Conservation (phyloP, 2,329 filamentous ascomycete species). For the Hymenoscyphus fructigenus region DNA sequence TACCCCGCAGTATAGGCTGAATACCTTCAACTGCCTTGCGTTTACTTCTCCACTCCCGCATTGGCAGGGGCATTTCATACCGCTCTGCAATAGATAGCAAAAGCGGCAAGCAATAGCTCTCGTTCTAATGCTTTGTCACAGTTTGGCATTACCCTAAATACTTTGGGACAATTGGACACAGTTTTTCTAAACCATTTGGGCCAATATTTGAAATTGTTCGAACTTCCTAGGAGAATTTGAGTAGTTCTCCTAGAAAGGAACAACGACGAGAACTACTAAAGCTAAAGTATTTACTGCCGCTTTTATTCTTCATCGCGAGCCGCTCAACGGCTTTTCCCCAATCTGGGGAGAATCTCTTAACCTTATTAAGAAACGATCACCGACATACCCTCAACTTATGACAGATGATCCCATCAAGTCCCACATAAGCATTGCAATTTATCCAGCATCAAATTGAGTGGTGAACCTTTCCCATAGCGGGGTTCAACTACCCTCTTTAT, state of each 20-base stretch:
- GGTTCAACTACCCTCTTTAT: neutral
- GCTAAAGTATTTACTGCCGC: too few relatives aligned
- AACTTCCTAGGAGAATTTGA: too few relatives aligned
- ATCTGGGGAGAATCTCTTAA: neutral
- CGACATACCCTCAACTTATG: neutral
- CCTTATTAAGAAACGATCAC: neutral
- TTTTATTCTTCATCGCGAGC: neutral
- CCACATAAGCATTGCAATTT: conserved; percentile 3
- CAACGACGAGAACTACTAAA: too few relatives aligned
- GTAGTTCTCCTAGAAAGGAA: too few relatives aligned
- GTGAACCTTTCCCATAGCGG: neutral
- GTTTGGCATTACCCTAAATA: too few relatives aligned
- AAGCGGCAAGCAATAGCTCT: too few relatives aligned
- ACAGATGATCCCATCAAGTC: neutral
- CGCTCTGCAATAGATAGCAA: neutral
- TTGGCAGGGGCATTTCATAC: neutral
- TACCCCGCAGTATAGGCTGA: neutral
- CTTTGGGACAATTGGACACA: too few relatives aligned
- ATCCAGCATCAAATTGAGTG: neutral
- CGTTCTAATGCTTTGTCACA: too few relatives aligned
- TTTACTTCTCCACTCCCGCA: neutral
- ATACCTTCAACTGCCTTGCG: neutral
- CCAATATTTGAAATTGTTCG: too few relatives aligned
- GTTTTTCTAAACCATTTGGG: too few relatives aligned
- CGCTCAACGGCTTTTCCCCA: neutral